Evolutionary conservation across 2,329 filamentous ascomycete genomes (phyloP).

Genomic region (Dactylonectria estremocensis): DNA sequence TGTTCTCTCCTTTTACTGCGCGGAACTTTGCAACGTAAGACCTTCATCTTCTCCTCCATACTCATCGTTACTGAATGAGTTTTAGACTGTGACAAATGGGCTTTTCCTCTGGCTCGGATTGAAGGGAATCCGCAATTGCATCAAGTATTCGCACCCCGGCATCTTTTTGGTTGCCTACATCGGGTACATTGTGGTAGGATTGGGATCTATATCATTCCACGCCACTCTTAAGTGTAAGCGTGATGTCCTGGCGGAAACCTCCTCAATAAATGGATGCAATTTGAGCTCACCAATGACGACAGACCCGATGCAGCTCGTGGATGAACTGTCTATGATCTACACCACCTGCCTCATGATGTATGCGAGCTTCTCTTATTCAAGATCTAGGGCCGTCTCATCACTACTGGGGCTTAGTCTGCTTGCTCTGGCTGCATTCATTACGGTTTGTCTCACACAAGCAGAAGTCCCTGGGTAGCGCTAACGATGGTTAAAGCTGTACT

Average conservation of each 20-base stretch:
- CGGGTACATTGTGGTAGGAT: constrained; percentile 68
- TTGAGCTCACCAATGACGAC: constrained; percentile 14
- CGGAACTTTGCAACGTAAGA: constrained; percentile 79
- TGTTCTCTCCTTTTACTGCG: constrained; percentile 82
- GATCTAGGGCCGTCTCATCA: constrained; percentile 64
- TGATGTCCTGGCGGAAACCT: not conserved
- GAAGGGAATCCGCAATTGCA: constrained; percentile 82
- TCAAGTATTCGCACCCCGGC: constrained; percentile 78
- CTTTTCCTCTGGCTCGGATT: constrained; percentile 85
- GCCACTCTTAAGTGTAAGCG: constrained; percentile 68
- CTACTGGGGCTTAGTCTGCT: constrained; percentile 71
- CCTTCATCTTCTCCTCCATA: not conserved
- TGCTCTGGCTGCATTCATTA: constrained; percentile 77
- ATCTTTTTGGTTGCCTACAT: constrained; percentile 79
- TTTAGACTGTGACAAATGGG: constrained; percentile 82
- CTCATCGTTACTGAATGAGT: constrained; percentile 23
- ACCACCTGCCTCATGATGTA: constrained; percentile 70
- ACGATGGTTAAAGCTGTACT: constrained; percentile 61
- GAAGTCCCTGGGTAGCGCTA: constrained; percentile 5
- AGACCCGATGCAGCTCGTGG: constrained; percentile 74
- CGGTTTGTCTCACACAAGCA: constrained; percentile 64
- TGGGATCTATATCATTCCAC: constrained; percentile 72
- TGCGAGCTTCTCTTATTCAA: constrained; percentile 82
- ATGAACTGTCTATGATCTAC: constrained; percentile 74
- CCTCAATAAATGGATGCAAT: not conserved